Evolutionary conservation across 345 rosid genomes (phyloP).

Genomic region (thale cress (Arabidopsis thaliana)): DNA sequence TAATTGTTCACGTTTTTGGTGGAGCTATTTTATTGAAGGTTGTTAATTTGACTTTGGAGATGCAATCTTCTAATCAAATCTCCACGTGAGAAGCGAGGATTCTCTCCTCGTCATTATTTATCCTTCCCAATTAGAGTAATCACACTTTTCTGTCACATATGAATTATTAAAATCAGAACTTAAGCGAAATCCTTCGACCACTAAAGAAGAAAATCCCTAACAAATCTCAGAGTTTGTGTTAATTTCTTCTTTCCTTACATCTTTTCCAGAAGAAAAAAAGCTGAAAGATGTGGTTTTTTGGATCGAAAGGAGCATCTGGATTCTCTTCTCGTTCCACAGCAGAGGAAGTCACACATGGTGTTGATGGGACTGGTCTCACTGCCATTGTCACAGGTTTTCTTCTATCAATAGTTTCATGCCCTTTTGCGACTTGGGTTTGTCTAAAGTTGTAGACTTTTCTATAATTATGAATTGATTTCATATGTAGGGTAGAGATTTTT

Average conservation of each 20-base stretch:
- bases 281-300: slow-evolving; percentile 41
- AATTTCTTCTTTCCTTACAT: not conserved
- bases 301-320: slow-evolving; percentile 44
- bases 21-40: no score
- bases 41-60: not conserved
- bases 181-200: slow-evolving; percentile 13
- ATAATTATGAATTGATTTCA: slow-evolving; percentile 1
- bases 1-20: no score
- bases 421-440: not conserved
- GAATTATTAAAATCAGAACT: not conserved
- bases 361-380: slow-evolving; percentile 74
- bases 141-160: slow-evolving; percentile 19
- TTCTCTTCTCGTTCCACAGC: slow-evolving; percentile 70
- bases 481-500: not conserved
- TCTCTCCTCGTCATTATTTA: not conserved
- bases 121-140: not conserved
- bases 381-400: slow-evolving; percentile 73
- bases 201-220: slow-evolving; percentile 1
- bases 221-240: not conserved
- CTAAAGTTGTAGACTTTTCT: not conserved
- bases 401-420: not conserved
- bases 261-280: not conserved
- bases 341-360: slow-evolving; percentile 67
- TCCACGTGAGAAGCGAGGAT: not conserved
- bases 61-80: slow-evolving; percentile 7